phyloP scores from a whole-genome alignment of 108 stramenopile species.

The Nannochloropsis gaditana region DNA sequence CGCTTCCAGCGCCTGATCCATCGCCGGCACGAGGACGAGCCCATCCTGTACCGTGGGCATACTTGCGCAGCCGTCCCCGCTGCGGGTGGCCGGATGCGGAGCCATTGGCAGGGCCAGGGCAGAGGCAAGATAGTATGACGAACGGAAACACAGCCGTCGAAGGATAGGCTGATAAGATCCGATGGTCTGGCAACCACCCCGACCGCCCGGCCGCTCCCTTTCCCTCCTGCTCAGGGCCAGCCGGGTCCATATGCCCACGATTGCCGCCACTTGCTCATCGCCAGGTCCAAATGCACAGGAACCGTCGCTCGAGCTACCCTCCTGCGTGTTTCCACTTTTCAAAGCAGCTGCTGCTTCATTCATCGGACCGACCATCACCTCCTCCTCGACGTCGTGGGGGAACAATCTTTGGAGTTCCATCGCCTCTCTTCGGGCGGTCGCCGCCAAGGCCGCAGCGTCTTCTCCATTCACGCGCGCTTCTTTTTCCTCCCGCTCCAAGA shows the following conservation, averaged over 20 bases:
- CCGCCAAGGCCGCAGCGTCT: not conserved
- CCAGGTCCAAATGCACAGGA: not conserved
- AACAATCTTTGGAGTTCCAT: not conserved
- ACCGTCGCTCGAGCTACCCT: not conserved
- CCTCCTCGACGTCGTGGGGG: not conserved
- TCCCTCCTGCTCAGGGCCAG: not conserved
- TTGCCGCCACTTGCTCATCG: not conserved
- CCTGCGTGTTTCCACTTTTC: too few species aligned
- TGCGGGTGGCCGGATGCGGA: not conserved
- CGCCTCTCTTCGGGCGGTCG: not conserved
- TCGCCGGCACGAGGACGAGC: not conserved
- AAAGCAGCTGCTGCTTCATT: not conserved
- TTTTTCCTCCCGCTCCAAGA: not conserved
- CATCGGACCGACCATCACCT: not conserved
- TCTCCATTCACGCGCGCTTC: not conserved
- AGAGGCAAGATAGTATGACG: not conserved
- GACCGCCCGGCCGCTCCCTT: not conserved
- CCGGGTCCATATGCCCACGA: conserved; percentile 6
- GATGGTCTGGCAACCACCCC: not conserved
- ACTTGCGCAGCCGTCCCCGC: not conserved
- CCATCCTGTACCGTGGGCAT: not conserved
- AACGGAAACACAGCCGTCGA: not conserved
- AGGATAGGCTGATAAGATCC: not conserved
- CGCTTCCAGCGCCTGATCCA: not conserved
- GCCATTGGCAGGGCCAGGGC: not conserved